A percentile compares a stretch with the other conserved stretches of the same genome.
Evolutionary conservation across 2,329 filamentous ascomycete species (phyloP).

Genomic region (Diaporthe amygdali): DNA sequence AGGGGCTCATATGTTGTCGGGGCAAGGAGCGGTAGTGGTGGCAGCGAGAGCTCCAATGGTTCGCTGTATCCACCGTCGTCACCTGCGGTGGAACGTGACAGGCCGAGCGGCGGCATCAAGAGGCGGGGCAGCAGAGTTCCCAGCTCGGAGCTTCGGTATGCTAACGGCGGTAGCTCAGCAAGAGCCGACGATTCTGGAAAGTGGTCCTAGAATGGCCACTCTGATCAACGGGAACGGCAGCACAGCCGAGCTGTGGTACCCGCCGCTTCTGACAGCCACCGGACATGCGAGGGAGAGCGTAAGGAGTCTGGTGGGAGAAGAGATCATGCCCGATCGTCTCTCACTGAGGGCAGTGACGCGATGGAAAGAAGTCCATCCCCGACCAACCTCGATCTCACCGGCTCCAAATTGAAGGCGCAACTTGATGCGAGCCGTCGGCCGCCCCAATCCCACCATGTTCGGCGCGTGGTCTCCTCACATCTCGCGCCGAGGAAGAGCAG

Average conservation of each 20-base stretch:
- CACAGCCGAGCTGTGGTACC: background rate
- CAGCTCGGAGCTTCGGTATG: constrained; percentile 22
- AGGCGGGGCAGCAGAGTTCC: constrained; percentile 24
- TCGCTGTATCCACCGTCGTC: constrained; percentile 18
- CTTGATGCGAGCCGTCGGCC: constrained; percentile 21
- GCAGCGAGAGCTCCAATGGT: constrained; percentile 16
- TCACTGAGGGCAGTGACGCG: background rate
- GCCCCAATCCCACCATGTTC: background rate
- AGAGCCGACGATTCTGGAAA: constrained; percentile 20
- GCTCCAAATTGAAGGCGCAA: constrained; percentile 20
- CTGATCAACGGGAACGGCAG: background rate
- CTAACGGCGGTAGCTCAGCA: constrained; percentile 16
- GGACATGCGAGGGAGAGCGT: background rate
- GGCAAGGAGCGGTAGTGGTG: constrained; percentile 16
- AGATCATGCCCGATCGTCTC: background rate
- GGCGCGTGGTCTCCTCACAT: constrained; percentile 1
- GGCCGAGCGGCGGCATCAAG: constrained; percentile 21
- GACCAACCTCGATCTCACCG: background rate
- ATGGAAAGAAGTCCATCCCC: background rate
- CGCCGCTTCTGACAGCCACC: background rate
- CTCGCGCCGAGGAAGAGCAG: background rate
- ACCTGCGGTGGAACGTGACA: constrained; percentile 21
- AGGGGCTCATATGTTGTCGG: constrained; percentile 22
- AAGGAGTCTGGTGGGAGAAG: background rate
- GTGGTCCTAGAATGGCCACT: constrained; percentile 24